phyloP scores from a whole-genome alignment of 768 basidiomycete species.

The Tremella mesenterica region DNA sequence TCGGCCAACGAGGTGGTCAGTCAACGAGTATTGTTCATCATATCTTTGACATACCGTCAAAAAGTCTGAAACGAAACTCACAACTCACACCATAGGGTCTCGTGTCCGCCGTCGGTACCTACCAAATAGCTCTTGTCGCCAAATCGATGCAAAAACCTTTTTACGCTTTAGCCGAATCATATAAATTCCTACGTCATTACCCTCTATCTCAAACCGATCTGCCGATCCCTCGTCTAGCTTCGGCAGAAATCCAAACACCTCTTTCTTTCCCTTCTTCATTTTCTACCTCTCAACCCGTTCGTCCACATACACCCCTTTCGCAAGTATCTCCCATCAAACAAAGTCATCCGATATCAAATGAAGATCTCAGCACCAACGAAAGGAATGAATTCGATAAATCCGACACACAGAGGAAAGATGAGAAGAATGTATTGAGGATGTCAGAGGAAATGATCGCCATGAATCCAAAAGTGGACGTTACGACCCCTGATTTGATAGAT shows the following conservation, averaged over 20 bases:
- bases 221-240: constrained; percentile 16
- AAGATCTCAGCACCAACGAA: background rate
- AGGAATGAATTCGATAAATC: background rate
- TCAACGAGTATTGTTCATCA: too few relatives aligned
- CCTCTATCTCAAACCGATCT: constrained; percentile 50
- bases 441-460: constrained; percentile 70
- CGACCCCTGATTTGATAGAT: constrained; percentile 85
- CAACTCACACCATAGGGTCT: constrained; percentile 23
- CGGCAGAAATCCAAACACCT: background rate
- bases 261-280: constrained; percentile 7
- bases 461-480: constrained; percentile 89
- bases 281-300: constrained; percentile 49
- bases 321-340: background rate
- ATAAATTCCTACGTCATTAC: constrained; percentile 95
- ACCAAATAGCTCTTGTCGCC: constrained; percentile 93
- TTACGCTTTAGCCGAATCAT: constrained; percentile 90
- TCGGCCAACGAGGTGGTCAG: too few relatives aligned
- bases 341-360: too few relatives aligned
- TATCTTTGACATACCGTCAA: too few relatives aligned
- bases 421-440: constrained; percentile 48
- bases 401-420: constrained; percentile 29
- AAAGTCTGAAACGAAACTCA: too few relatives aligned
- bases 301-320: constrained; percentile 63
- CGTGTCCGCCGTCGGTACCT: constrained; percentile 64
- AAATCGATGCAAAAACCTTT: constrained; percentile 91